Percentiles rank a stretch among this genome's conserved stretches.
Evolutionary conservation across 176 grass and related monocot genomes (phyloP).

Genomic region (Oryza nivara): DNA sequence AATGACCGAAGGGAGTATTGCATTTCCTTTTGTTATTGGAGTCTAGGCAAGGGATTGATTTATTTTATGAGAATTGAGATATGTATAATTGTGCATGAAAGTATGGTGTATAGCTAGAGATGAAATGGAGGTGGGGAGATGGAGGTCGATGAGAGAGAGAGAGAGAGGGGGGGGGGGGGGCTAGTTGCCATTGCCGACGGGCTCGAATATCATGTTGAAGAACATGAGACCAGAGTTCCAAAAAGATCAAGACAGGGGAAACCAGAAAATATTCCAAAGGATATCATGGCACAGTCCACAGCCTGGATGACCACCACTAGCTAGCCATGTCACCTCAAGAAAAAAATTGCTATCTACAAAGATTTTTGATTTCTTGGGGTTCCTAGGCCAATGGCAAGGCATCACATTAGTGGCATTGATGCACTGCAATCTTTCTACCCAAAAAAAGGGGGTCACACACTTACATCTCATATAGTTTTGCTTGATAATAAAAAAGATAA

Average conservation of each 20-base stretch:
- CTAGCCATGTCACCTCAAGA: conserved; percentile 19
- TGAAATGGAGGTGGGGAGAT: not conserved
- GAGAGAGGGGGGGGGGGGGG: no score
- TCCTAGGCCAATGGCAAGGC: conserved; percentile 41
- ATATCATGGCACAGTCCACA: conserved; percentile 24
- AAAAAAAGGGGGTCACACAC: conserved; percentile 19
- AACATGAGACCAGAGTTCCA: conserved; percentile 1
- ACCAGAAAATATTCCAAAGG: conserved; percentile 26
- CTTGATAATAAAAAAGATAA: not conserved
- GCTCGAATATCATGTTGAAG: not conserved
- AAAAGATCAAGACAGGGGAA: conserved; percentile 13
- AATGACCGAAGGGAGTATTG: no score
- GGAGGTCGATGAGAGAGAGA: not conserved
- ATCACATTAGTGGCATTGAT: conserved; percentile 30
- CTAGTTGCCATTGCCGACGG: not conserved
- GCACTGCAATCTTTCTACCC: conserved; percentile 22
- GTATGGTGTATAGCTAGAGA: not conserved
- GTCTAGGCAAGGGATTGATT: no score
- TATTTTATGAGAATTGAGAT: not conserved
- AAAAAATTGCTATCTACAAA: conserved; percentile 24
- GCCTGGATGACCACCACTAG: conserved; percentile 24
- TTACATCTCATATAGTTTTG: not conserved
- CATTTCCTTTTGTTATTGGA: no score
- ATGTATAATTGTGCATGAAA: no score
- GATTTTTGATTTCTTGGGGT: conserved; percentile 21